A percentile compares a stretch with the other conserved stretches of the same genome.
Conservation (phyloP, 371 early-diverging fungal species). For the Apophysomyces trapeziformis region DNA sequence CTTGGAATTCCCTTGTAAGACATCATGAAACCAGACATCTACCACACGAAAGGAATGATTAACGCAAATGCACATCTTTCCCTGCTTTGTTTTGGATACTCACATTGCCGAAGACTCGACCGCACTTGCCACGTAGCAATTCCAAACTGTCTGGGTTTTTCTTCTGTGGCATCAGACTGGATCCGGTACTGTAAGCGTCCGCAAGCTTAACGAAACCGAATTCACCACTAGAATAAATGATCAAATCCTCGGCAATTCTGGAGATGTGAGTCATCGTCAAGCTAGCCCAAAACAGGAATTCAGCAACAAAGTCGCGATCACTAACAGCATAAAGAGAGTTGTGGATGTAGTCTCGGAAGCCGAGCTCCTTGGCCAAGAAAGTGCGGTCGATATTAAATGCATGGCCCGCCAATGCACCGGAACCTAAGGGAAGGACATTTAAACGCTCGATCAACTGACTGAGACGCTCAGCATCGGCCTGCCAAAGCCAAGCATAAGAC, state of each 20-base stretch:
- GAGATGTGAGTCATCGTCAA: constrained; percentile 91
- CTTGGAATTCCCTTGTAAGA: constrained; percentile 95
- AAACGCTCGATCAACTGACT: constrained; percentile 79
- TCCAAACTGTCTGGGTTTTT: constrained; percentile 98
- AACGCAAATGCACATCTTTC: background rate
- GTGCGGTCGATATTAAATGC: constrained; percentile 94
- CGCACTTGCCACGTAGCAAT: constrained; percentile 94
- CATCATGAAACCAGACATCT: constrained; percentile 96
- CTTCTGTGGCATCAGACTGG: constrained; percentile 98
- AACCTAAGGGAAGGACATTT: constrained; percentile 88
- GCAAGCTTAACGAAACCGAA: constrained; percentile 93
- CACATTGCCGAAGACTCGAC: constrained; percentile 93
- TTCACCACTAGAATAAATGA: constrained; percentile 89
- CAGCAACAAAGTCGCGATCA: constrained; percentile 96
- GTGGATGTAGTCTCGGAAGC: constrained; percentile 81
- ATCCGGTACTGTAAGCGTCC: constrained; percentile 97
- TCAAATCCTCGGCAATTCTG: constrained; percentile 94
- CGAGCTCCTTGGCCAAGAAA: constrained; percentile 84
- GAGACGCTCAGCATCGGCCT: constrained; percentile 86
- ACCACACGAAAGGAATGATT: constrained; percentile 9
- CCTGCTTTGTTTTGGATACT: constrained; percentile 13
- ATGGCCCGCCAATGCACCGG: constrained; percentile 97
- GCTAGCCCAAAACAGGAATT: constrained; percentile 91
- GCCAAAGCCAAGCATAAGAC: constrained; percentile 88
- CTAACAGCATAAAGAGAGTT: constrained; percentile 91